Evolutionary conservation across 1,284 basidiomycete genomes (phyloP).

Genomic region (Pseudozyma flocculosa): DNA sequence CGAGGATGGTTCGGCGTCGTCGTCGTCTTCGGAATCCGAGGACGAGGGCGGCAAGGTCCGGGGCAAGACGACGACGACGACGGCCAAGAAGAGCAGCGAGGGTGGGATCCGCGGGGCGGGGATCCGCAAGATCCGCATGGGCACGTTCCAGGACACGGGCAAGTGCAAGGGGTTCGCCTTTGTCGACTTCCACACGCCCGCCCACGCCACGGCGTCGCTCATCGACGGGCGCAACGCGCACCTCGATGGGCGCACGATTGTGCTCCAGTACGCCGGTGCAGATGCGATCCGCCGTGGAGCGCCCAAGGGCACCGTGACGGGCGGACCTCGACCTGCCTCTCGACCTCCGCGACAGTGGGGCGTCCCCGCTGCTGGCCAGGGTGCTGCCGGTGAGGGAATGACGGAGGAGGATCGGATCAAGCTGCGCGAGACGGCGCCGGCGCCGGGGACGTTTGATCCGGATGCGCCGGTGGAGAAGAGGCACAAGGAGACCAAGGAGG

Average conservation of each 20-base stretch:
- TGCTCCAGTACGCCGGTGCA: slow-evolving; percentile 82
- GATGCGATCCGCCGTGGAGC: slow-evolving; percentile 69
- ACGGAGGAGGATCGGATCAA: too few relatives aligned
- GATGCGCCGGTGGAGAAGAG: slow-evolving; percentile 28
- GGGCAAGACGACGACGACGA: slow-evolving; percentile 8
- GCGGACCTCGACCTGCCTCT: neutral
- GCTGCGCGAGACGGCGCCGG: slow-evolving; percentile 17
- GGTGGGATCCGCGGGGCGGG: slow-evolving; percentile 61
- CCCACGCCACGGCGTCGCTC: slow-evolving; percentile 78
- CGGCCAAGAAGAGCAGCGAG: neutral
- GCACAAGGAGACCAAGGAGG: slow-evolving; percentile 36
- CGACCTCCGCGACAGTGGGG: neutral
- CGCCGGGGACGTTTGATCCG: slow-evolving; percentile 47
- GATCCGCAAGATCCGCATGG: slow-evolving; percentile 85
- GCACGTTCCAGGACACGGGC: slow-evolving; percentile 90
- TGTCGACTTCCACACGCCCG: slow-evolving; percentile 79
- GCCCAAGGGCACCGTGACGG: slow-evolving; percentile 11
- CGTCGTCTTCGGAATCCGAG: slow-evolving; percentile 34
- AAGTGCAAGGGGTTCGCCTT: slow-evolving; percentile 92
- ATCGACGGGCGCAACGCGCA: slow-evolving; percentile 80
- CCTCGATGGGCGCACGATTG: slow-evolving; percentile 78
- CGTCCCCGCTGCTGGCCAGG: slow-evolving; percentile 1
- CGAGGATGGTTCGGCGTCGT: slow-evolving; percentile 4
- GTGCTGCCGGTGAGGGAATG: too few relatives aligned
- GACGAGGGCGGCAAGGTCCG: slow-evolving; percentile 17